Evolutionary conservation across 2,329 filamentous ascomycete species (phyloP).

Genomic region (Ilyonectria sp.): DNA sequence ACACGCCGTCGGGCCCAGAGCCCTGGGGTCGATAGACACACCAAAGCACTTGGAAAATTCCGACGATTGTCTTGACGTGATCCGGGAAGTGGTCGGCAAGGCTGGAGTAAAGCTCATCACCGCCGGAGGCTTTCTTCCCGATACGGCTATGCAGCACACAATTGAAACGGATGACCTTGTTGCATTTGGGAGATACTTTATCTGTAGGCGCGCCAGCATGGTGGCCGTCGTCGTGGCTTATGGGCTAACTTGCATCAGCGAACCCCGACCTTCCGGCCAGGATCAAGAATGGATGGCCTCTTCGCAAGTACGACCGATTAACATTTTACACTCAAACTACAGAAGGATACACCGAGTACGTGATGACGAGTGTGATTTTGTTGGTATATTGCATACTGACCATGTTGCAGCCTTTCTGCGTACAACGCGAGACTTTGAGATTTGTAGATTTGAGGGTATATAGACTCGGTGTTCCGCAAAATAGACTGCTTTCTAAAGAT

Average conservation of each 20-base stretch:
- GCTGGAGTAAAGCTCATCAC: slow-evolving; percentile 49
- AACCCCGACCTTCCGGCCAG: slow-evolving; percentile 45
- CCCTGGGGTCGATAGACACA: slow-evolving; percentile 60
- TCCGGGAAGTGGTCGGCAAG: slow-evolving; percentile 50
- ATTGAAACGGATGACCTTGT: slow-evolving; percentile 53
- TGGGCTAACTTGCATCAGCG: slow-evolving; percentile 33
- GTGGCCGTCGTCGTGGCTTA: neutral
- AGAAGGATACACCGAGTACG: slow-evolving; percentile 44
- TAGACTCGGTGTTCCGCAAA: neutral
- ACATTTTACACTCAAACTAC: slow-evolving; percentile 39
- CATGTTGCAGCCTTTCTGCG: slow-evolving; percentile 29
- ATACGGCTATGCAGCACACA: slow-evolving; percentile 49
- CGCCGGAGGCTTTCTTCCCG: slow-evolving; percentile 53
- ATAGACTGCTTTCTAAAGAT: neutral
- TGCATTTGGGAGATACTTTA: slow-evolving; percentile 53
- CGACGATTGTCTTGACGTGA: slow-evolving; percentile 51
- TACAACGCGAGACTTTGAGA: slow-evolving; percentile 33
- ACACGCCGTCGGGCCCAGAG: slow-evolving; percentile 72
- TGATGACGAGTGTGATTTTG: neutral
- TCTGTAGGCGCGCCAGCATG: slow-evolving; percentile 36
- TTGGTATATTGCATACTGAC: slow-evolving; percentile 17
- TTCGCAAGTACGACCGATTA: slow-evolving; percentile 41
- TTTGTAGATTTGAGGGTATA: neutral
- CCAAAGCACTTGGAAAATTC: slow-evolving; percentile 48
- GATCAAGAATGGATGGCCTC: slow-evolving; percentile 44